Base-by-base conservation (phyloP, 768 basidiomycete genomes). In the Boletus rubescentipes region DNA sequence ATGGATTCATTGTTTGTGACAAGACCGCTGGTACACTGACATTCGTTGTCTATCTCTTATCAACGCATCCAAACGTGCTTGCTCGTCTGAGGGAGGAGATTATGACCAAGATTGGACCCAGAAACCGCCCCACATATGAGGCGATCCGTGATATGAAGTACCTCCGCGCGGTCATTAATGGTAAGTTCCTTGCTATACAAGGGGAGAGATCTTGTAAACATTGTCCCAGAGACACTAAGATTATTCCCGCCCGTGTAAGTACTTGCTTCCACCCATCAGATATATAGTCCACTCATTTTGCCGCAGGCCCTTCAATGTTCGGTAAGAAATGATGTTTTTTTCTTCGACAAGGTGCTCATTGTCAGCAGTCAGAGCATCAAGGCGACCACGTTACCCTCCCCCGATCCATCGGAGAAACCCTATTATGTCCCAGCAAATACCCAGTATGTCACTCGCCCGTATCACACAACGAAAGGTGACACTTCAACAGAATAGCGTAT, bases 101-200 rank as follows among this genome's bases (percentile, higher is more conserved):
- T 35, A 62, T 83, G 16, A 65, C 68, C 4, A 77, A 76, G 26
- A 75, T 87, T 10, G 83, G 85, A 5, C 71, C 73, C 0, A 68
- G 67, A 2, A 69, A 74, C 3, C 68, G 77, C 9, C 85, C 84
- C 1, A 76, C 77, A 5, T 79, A 77, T 51, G 80, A 82, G 44
- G 76, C 79, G 48, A 78, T 87, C 48, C 74, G 77, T 31, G 79
- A 81, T 8, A 83, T 86, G 81, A 85, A 80, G 61, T 86, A 79
- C 57, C 71, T 86, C 1, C 74, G 84, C 11, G 85, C 85, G 2
- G 81, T 86, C 5, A 79, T 86, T 43, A 86, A 87, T 55, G 85
- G 84, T 82, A 38, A 5, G 63, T 49, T 54, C 10, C 2, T 46
- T 43, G 2, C 21, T 34, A 14, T 8, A 14, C 15, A 30, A 37